These are phyloP conservation scores for Pelargonium cotyledonis DNA, from an alignment of 441 rosid genomes.

Conservation along the genomic window DNA sequence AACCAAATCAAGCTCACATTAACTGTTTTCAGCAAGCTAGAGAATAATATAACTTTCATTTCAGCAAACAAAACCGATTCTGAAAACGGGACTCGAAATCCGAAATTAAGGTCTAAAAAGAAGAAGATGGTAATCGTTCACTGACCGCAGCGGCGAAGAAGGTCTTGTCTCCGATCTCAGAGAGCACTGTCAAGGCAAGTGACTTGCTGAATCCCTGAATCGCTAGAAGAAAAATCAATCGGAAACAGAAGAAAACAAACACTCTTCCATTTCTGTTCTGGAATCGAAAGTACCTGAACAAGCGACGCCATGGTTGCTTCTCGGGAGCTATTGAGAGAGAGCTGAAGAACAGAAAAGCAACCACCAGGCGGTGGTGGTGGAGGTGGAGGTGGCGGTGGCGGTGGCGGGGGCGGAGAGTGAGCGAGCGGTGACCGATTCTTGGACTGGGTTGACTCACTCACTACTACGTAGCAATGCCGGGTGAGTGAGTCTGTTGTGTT, in stretches of 20 bases:
- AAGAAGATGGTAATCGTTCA: neutral
- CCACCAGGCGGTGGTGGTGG: too few species aligned
- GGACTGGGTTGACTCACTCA: neutral
- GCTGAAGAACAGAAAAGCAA: neutral
- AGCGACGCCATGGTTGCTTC: neutral
- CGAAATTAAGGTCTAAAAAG: neutral
- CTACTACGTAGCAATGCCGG: neutral
- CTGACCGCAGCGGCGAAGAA: slow-evolving; percentile 84
- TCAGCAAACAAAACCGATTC: too few species aligned
- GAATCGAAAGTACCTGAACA: neutral
- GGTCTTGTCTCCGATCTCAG: slow-evolving; percentile 95
- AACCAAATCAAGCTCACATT: neutral
- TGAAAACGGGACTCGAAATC: neutral
- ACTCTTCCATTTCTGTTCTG: too few species aligned
- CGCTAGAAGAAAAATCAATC: slow-evolving; percentile 5
- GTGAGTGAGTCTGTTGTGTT: neutral
- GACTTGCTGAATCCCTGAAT: slow-evolving; percentile 84
- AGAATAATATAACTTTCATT: too few species aligned
- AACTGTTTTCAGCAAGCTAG: neutral
- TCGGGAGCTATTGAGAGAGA: too few species aligned
- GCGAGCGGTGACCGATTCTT: neutral
- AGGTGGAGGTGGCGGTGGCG: too few species aligned
- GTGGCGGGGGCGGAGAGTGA: too few species aligned
- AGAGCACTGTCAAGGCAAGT: slow-evolving; percentile 79
- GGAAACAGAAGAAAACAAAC: slow-evolving; percentile 8